phyloP scores from a whole-genome alignment of 1,139 yeast genomes.

The Saccharomyces hybrid region DNA sequence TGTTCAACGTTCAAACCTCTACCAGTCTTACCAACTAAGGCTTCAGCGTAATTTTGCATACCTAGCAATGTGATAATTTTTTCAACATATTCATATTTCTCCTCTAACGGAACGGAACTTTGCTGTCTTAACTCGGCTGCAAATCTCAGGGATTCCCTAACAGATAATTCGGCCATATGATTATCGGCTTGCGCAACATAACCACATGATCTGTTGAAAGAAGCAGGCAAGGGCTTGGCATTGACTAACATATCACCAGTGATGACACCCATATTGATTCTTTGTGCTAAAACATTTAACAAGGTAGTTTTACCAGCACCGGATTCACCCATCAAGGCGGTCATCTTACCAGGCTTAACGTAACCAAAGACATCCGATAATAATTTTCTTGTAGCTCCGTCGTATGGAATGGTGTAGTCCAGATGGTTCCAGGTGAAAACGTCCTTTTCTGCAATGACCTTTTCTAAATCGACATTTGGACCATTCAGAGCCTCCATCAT shows the following conservation, averaged over 20 bases:
- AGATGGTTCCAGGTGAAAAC: slow-evolving; percentile 50
- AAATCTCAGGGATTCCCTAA: slow-evolving; percentile 53
- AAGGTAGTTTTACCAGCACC: slow-evolving; percentile 67
- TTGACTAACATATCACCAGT: slow-evolving; percentile 61
- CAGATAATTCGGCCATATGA: slow-evolving; percentile 51
- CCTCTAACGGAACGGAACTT: slow-evolving; percentile 39
- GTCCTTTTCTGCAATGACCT: slow-evolving; percentile 36
- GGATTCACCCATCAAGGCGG: slow-evolving; percentile 62
- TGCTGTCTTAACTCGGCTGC: slow-evolving; percentile 57
- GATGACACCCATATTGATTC: slow-evolving; percentile 51
- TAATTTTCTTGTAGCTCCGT: slow-evolving; percentile 42
- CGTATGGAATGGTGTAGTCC: slow-evolving; percentile 45
- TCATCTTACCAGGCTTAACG: slow-evolving; percentile 58
- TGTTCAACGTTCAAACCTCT: slow-evolving; percentile 61
- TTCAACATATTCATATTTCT: slow-evolving; percentile 53
- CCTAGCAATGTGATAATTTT: slow-evolving; percentile 49
- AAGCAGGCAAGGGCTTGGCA: slow-evolving; percentile 44
- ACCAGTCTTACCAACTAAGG: slow-evolving; percentile 50
- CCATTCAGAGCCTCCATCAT: slow-evolving; percentile 40
- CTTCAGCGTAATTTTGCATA: slow-evolving; percentile 57
- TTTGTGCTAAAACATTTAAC: slow-evolving; percentile 51
- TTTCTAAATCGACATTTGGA: slow-evolving; percentile 35
- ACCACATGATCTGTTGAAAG: slow-evolving; percentile 56
- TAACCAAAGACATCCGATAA: slow-evolving; percentile 55
- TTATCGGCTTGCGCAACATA: slow-evolving; percentile 62